phyloP scores from a whole-genome alignment of 2,329 filamentous ascomycete genomes.

The Fusarium clavum region DNA sequence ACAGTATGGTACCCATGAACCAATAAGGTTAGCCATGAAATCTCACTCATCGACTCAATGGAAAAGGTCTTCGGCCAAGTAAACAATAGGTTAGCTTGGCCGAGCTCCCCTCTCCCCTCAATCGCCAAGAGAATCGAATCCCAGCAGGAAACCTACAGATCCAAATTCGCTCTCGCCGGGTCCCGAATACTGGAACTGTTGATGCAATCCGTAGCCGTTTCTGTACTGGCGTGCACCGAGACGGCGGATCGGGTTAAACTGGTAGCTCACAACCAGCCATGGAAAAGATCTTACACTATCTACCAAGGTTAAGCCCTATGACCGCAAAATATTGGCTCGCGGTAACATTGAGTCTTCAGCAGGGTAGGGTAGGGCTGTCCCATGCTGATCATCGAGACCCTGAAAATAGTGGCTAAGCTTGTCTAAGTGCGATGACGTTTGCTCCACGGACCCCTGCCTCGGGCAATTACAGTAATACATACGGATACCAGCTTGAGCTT shows the following conservation, averaged over 20 bases:
- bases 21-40: neutral
- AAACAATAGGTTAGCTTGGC: conserved; percentile 8
- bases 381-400: conserved; percentile 22
- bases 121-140: conserved; percentile 19
- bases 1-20: neutral
- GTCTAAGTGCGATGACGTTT: conserved; percentile 32
- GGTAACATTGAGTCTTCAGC: neutral
- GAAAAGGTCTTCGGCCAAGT: conserved; percentile 4
- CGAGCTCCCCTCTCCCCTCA: neutral
- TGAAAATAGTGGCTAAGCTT: conserved; percentile 27
- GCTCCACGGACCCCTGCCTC: conserved; percentile 10
- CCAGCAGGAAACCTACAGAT: neutral
- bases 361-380: conserved; percentile 5
- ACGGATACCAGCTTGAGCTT: neutral
- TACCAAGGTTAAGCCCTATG: conserved; percentile 9
- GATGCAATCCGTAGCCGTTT: conserved; percentile 18
- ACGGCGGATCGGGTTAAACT: conserved; percentile 6
- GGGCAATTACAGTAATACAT: neutral
- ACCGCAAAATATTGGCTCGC: neutral
- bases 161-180: conserved; percentile 28
- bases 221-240: conserved; percentile 27
- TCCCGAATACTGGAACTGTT: conserved; percentile 14
- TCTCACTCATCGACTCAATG: neutral
- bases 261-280: conserved; percentile 7
- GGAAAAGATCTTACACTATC: neutral